phyloP scores from a whole-genome alignment of 352 stramenopile genomes.

The Phytophthora tubulina region DNA sequence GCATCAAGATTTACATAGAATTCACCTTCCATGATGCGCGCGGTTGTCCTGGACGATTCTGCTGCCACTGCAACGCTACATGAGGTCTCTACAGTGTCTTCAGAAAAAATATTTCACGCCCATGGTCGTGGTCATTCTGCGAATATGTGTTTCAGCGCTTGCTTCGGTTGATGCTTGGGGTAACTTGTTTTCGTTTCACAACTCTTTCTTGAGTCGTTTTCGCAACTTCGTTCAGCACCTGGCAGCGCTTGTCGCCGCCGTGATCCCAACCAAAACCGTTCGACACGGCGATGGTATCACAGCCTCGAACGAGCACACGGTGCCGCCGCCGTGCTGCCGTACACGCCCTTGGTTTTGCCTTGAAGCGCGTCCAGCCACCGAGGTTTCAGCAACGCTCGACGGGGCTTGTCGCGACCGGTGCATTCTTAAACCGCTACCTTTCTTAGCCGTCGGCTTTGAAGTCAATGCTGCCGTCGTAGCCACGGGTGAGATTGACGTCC shows the following conservation, averaged over 20 bases:
- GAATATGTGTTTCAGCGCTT: too few species aligned
- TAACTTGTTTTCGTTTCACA: too few species aligned
- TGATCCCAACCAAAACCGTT: constrained; percentile 61
- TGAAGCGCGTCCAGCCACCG: constrained; percentile 66
- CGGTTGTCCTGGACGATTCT: too few species aligned
- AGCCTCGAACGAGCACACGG: constrained; percentile 54
- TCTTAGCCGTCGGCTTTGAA: constrained; percentile 33
- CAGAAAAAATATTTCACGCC: too few species aligned
- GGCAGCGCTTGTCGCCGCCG: constrained; percentile 52
- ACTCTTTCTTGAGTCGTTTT: too few species aligned
- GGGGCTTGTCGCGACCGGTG: constrained; percentile 56
- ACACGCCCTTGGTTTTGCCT: constrained; percentile 71
- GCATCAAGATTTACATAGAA: too few species aligned
- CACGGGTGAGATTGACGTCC: not conserved
- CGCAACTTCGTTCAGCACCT: not conserved
- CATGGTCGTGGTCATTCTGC: too few species aligned
- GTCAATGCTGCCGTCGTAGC: not conserved
- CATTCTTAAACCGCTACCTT: constrained; percentile 62
- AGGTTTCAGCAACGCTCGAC: constrained; percentile 67
- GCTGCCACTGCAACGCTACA: too few species aligned
- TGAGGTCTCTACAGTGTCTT: too few species aligned
- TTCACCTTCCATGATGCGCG: too few species aligned
- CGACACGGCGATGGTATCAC: constrained; percentile 66
- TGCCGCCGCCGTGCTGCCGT: constrained; percentile 67
- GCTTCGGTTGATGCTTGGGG: too few species aligned